These are phyloP conservation scores for Tagetes erecta DNA, from an alignment of 129 eudicot genomes.

Conservation along the genomic window DNA sequence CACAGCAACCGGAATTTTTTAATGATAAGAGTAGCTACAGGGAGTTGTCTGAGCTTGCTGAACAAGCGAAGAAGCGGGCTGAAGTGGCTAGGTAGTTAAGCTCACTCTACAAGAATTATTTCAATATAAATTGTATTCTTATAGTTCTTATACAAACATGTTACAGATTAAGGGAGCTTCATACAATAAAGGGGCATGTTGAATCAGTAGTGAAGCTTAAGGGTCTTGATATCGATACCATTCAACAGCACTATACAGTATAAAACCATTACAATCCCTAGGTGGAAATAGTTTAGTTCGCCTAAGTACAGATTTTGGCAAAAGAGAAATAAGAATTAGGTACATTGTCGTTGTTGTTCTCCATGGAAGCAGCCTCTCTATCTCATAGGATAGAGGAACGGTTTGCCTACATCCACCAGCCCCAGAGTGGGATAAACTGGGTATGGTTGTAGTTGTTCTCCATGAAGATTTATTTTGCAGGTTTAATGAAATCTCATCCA, in stretches of 20 bases:
- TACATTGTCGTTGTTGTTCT: not conserved
- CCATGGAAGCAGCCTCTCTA: no score
- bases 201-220: conserved; percentile 86
- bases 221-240: conserved; percentile 77
- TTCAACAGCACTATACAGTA: conserved; percentile 70
- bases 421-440: no score
- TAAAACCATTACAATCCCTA: conserved; percentile 16
- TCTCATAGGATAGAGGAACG: no score
- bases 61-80: conserved; percentile 81
- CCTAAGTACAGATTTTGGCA: conserved; percentile 30
- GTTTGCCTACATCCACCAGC: no score
- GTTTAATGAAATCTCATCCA: conserved; percentile 22
- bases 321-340: conserved; percentile 41
- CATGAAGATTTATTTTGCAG: conserved; percentile 33
- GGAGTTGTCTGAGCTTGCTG: conserved; percentile 78
- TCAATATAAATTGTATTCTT: not conserved
- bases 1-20: conserved; percentile 44
- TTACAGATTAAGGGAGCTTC: conserved; percentile 76
- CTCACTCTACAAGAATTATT: not conserved
- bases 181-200: conserved; percentile 81
- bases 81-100: conserved; percentile 69
- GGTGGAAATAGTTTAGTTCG: conserved; percentile 30
- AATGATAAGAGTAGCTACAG: conserved; percentile 53
- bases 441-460: not conserved
- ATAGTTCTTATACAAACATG: conserved; percentile 9